phyloP scores from a whole-genome alignment of 257 asterid genomes.

The Penstemon newberryi region DNA sequence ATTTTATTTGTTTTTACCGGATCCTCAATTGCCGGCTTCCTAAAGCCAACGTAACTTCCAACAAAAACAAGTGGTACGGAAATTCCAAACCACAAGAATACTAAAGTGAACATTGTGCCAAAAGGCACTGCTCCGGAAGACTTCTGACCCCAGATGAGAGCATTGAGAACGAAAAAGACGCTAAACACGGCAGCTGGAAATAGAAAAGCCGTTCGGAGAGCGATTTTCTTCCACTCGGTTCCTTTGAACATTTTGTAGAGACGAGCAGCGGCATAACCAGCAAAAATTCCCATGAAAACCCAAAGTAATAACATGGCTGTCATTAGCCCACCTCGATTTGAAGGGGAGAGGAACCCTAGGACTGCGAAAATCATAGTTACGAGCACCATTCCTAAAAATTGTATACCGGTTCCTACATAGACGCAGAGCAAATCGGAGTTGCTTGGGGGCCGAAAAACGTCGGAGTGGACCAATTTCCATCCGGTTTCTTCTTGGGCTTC shows the following conservation, averaged over 20 bases:
- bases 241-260: constrained; percentile 79
- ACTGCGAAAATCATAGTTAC: constrained; percentile 73
- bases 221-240: constrained; percentile 70
- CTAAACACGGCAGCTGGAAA: constrained; percentile 61
- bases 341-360: constrained; percentile 78
- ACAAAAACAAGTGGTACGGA: constrained; percentile 74
- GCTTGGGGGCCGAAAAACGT: constrained; percentile 69
- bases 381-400: constrained; percentile 58
- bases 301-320: constrained; percentile 78
- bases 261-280: constrained; percentile 64
- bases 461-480: constrained; percentile 74
- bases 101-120: constrained; percentile 75
- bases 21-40: constrained; percentile 62
- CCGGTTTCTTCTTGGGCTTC: constrained; percentile 74
- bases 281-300: constrained; percentile 81
- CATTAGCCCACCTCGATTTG: constrained; percentile 79
- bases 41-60: constrained; percentile 65
- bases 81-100: constrained; percentile 77
- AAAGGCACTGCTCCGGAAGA: constrained; percentile 82
- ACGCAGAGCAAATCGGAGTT: constrained; percentile 63
- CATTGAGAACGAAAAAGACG: constrained; percentile 63
- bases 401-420: constrained; percentile 75
- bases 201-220: constrained; percentile 58
- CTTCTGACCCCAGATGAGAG: constrained; percentile 80
- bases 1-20: constrained; percentile 75